Conservation (phyloP, 805 yeast species). For the Yueomyces sinensis region DNA sequence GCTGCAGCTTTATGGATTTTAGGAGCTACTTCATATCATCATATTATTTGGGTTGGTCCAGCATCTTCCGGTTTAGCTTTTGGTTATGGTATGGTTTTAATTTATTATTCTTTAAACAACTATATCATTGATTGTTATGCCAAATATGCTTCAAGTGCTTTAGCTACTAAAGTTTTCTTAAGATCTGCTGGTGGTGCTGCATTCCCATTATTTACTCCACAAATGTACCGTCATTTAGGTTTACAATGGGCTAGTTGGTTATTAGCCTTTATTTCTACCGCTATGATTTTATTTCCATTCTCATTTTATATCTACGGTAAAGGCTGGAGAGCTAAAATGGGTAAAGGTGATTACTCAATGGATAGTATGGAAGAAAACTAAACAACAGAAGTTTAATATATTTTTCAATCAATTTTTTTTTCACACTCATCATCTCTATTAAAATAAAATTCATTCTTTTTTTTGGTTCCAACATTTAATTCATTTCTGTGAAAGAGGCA, state of each 20-base stretch:
- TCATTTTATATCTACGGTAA: conserved; percentile 59
- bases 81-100: conserved; percentile 66
- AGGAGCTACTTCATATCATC: conserved; percentile 65
- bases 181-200: conserved; percentile 83
- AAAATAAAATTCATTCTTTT: background rate
- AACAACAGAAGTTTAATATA: too few relatives aligned
- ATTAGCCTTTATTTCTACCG: conserved; percentile 63
- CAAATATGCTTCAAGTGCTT: conserved; percentile 65
- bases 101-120: conserved; percentile 65
- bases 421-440: too few relatives aligned
- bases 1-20: conserved; percentile 67
- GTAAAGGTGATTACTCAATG: conserved; percentile 50
- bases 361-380: conserved; percentile 18
- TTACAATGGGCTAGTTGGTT: conserved; percentile 73
- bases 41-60: conserved; percentile 70
- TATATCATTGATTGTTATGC: conserved; percentile 87
- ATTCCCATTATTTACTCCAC: conserved; percentile 64
- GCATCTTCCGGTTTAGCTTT: conserved; percentile 67
- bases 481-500: too few relatives aligned
- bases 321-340: conserved; percentile 44
- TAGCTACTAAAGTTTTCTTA: conserved; percentile 70
- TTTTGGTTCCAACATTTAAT: background rate
- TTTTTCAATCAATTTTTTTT: too few relatives aligned
- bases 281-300: conserved; percentile 64
- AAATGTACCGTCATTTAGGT: conserved; percentile 59